Evolutionary conservation across 1,139 yeast species (phyloP), one percentile per base, ranked within the genome.

Genomic region (Geotrichum aggregatum): DNA sequence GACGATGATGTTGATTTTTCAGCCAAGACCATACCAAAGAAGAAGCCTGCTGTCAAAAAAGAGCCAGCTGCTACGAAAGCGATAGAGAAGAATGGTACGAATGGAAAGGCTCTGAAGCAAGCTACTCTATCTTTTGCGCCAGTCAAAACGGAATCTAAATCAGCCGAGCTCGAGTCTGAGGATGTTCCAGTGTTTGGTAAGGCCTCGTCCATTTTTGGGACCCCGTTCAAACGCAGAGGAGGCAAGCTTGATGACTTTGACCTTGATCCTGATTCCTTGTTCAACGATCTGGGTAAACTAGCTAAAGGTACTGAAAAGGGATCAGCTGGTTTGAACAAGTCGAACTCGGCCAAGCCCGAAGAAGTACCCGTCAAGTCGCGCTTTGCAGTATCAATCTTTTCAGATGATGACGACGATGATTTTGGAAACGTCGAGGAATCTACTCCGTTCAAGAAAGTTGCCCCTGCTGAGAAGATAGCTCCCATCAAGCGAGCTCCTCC

Each of bases 221-320:
- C 69, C 0, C 67, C 69, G 14, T 56, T 55, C 40, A 51, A 51
- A 28, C 43, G 49, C 4, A 57, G 56, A 35, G 39, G 57, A 3
- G 52, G 56, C 18, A 56, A 53, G 52, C 56, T 53, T 18, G 63
- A 61, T 49, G 65, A 61, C 19, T 59, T 57, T 30, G 66, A 62
- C 42, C 66, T 67, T 46, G 59, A 63, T 59, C 60, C 62, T 50
- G 57, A 55, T 63, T 54, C 60, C 62, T 30, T 68, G 59, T 63
- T 60, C 18, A 61, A 56, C 26, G 65, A 61, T 13, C 55, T 70
- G 47, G 46, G 49, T n/a, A 31, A 24, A 5, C 42, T 34, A 13
- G 35, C 50, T n/a, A 31, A 33, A 8, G 14, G 46, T 14, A 34
- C 39, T 24, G n/a, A 14, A 19, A 11, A 11, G 13, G 14, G 8